phyloP scores from a whole-genome alignment of 2,329 filamentous ascomycete genomes.

The Cladosporium sp. region DNA sequence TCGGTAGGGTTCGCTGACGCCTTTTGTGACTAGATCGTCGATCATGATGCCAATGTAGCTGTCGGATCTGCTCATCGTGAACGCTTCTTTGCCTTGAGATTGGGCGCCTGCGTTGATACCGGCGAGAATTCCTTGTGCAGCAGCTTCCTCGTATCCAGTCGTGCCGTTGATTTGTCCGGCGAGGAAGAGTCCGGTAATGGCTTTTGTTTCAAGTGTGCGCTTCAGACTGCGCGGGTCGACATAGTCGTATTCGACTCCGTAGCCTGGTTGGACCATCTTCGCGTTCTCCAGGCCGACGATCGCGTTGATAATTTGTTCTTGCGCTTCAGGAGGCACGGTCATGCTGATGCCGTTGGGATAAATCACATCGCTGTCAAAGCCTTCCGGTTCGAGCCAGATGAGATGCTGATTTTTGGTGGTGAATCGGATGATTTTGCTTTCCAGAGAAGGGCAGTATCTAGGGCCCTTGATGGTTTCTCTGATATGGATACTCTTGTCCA shows the following conservation, averaged over 20 bases:
- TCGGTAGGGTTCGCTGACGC: slow-evolving; percentile 92
- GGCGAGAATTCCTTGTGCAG: slow-evolving; percentile 86
- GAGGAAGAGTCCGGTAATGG: slow-evolving; percentile 81
- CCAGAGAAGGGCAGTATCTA: slow-evolving; percentile 90
- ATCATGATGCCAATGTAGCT: slow-evolving; percentile 99
- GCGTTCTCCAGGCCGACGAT: slow-evolving; percentile 86
- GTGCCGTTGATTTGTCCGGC: slow-evolving; percentile 98
- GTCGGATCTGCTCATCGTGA: slow-evolving; percentile 74
- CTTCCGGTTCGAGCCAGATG: slow-evolving; percentile 96
- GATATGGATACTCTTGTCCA: slow-evolving; percentile 96
- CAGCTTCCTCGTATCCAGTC: slow-evolving; percentile 96
- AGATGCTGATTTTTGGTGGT: slow-evolving; percentile 75
- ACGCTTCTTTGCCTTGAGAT: slow-evolving; percentile 59
- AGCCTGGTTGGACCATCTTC: slow-evolving; percentile 88
- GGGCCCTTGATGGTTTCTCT: slow-evolving; percentile 92
- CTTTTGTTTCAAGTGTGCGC: slow-evolving; percentile 90
- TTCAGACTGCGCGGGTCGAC: slow-evolving; percentile 86
- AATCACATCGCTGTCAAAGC: slow-evolving; percentile 81
- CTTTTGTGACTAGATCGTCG: slow-evolving; percentile 94
- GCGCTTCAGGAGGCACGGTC: slow-evolving; percentile 86
- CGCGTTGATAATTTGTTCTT: slow-evolving; percentile 79
- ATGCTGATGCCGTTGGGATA: slow-evolving; percentile 98
- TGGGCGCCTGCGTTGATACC: slow-evolving; percentile 91
- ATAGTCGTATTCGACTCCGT: slow-evolving; percentile 98
- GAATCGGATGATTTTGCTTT: slow-evolving; percentile 91